These are phyloP conservation scores for Fraxinus quadrangulata DNA, from an alignment of 257 asterid genomes.

Conservation along the genomic window DNA sequence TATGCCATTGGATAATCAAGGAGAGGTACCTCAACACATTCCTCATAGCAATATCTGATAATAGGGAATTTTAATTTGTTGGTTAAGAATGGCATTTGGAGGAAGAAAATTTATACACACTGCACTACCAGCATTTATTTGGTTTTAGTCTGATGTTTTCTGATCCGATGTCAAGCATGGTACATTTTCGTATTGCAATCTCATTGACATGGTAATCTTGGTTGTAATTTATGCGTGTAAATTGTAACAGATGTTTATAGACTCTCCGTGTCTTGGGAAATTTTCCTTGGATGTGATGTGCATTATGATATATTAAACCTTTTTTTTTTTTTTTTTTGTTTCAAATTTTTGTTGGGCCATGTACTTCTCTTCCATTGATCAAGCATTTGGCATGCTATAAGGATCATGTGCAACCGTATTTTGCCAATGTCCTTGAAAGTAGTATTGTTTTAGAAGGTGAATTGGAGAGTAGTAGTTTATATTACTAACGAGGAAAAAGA, in stretches of 20 bases:
- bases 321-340: not conserved
- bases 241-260: not conserved
- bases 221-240: not conserved
- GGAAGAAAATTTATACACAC: not conserved
- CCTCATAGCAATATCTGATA: conserved; percentile 46
- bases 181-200: not conserved
- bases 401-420: not conserved
- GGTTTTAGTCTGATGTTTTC: conserved; percentile 20
- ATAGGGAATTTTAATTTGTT: not conserved
- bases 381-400: not conserved
- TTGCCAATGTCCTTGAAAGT: not conserved
- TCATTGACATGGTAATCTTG: not conserved
- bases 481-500: not conserved
- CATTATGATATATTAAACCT: not conserved
- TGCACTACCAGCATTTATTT: conserved; percentile 23
- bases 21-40: conserved; percentile 59
- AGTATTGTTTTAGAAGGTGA: not conserved
- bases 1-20: conserved; percentile 94
- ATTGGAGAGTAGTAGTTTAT: not conserved
- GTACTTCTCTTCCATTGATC: not conserved
- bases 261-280: not conserved
- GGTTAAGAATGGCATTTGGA: conserved; percentile 5
- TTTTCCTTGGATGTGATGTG: not conserved
- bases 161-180: not conserved
- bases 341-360: too few relatives aligned